A percentile compares a stretch with the other conserved stretches of the same genome.
Conservation (phyloP, 75 land plant species). For the Selaginella moellendorffii region DNA sequence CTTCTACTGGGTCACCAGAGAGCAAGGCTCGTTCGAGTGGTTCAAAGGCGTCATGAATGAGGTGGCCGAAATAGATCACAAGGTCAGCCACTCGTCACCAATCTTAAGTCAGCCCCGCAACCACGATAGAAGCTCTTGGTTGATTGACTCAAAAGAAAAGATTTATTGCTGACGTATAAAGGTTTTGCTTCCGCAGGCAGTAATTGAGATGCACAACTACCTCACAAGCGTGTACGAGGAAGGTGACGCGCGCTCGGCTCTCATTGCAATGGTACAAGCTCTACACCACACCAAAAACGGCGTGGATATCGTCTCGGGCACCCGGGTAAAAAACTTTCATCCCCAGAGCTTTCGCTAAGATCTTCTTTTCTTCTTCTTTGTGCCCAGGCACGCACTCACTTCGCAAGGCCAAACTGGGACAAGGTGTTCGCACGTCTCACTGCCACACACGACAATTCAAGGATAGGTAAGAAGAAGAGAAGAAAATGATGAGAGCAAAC, state of each 20-base stretch:
- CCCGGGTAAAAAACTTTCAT: slow-evolving; percentile 22
- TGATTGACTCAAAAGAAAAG: too few relatives aligned
- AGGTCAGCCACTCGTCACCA: slow-evolving; percentile 9
- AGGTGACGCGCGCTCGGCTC: slow-evolving; percentile 40
- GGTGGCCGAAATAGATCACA: slow-evolving; percentile 23
- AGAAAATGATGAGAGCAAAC: too few relatives aligned
- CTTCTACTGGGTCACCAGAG: slow-evolving; percentile 27
- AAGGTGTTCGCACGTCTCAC: slow-evolving; percentile 14
- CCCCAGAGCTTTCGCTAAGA: background rate
- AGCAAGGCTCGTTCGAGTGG: slow-evolving; percentile 28
- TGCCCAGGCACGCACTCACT: slow-evolving; percentile 15
- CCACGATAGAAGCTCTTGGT: too few relatives aligned
- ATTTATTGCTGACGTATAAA: background rate
- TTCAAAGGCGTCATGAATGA: slow-evolving; percentile 31
- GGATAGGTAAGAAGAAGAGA: background rate
- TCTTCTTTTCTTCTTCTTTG: background rate
- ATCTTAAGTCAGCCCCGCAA: too few relatives aligned
- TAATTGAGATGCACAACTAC: slow-evolving; percentile 44
- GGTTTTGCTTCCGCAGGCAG: slow-evolving; percentile 7
- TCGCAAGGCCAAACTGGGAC: slow-evolving; percentile 17
- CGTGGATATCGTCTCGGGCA: slow-evolving; percentile 39
- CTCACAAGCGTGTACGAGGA: slow-evolving; percentile 40
- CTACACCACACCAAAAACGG: slow-evolving; percentile 31
- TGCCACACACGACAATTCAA: slow-evolving; percentile 8
- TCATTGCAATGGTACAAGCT: slow-evolving; percentile 34